Conservation (phyloP, 495 filamentous ascomycete species). For the Hyaloscypha bicolor region DNA sequence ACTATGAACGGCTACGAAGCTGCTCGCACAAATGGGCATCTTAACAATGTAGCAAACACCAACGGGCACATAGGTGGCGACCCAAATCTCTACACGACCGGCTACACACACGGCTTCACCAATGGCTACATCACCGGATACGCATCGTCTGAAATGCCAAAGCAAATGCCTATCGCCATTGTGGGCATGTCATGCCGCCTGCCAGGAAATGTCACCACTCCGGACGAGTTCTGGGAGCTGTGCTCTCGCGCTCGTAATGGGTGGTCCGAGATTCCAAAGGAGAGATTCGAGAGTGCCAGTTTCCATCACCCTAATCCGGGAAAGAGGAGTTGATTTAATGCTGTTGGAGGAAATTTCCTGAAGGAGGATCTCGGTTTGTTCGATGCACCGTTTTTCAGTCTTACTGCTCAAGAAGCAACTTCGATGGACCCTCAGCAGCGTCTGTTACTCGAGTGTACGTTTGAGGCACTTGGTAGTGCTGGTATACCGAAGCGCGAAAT, state of each 20-base stretch:
- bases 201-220: conserved; percentile 55
- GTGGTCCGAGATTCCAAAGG: conserved; percentile 45
- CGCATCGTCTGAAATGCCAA: conserved; percentile 28
- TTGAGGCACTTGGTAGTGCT: conserved; percentile 59
- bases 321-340: conserved; percentile 26
- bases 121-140: conserved; percentile 43
- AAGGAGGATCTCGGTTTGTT: conserved; percentile 55
- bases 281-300: conserved; percentile 45
- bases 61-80: no score
- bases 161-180: conserved; percentile 57
- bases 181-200: conserved; percentile 64
- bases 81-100: conserved; percentile 18
- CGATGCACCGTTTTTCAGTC: conserved; percentile 62
- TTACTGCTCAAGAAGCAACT: conserved; percentile 57
- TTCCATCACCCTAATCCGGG: conserved; percentile 57
- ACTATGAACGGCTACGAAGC: no score
- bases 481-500: conserved; percentile 43
- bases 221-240: conserved; percentile 58
- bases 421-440: conserved; percentile 62
- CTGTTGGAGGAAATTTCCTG: conserved; percentile 45
- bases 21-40: no score
- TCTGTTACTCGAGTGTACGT: conserved; percentile 56
- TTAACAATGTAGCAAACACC: no score
- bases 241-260: conserved; percentile 46
- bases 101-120: conserved; percentile 40